A percentile compares a stretch with the other conserved stretches of the same genome.
Evolutionary conservation across 495 filamentous ascomycete genomes (phyloP).

Genomic region (Penicillium samsonianum): DNA sequence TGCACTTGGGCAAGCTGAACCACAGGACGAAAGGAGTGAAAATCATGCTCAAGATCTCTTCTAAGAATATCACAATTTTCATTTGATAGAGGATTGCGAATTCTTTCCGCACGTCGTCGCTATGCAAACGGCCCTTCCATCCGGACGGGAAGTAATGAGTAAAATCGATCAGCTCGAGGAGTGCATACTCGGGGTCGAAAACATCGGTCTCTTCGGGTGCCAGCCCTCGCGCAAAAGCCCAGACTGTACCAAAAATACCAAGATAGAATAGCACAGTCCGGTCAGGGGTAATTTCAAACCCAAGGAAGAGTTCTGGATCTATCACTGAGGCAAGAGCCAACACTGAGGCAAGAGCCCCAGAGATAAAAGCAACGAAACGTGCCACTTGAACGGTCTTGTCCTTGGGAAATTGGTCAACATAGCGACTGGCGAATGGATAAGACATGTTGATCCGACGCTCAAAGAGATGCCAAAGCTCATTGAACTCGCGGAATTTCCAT

Average conservation of each 20-base stretch:
- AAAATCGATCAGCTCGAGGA: slow-evolving; percentile 84
- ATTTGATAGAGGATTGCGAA: slow-evolving; percentile 86
- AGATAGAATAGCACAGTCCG: slow-evolving; percentile 84
- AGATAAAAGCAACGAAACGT: slow-evolving; percentile 81
- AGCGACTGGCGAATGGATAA: slow-evolving; percentile 86
- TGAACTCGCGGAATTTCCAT: slow-evolving; percentile 99
- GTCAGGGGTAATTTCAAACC: slow-evolving; percentile 84
- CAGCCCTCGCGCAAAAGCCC: slow-evolving; percentile 74
- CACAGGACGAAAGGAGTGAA: slow-evolving; percentile 89
- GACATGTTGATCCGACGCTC: slow-evolving; percentile 90
- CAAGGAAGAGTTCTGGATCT: slow-evolving; percentile 87
- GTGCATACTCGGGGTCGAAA: slow-evolving; percentile 86
- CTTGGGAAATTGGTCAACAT: slow-evolving; percentile 96
- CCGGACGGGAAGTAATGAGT: slow-evolving; percentile 86
- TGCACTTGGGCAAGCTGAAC: slow-evolving; percentile 83
- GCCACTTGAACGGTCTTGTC: slow-evolving; percentile 83
- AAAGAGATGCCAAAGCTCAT: slow-evolving; percentile 91
- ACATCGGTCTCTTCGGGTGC: slow-evolving; percentile 86
- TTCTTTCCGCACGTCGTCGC: slow-evolving; percentile 78
- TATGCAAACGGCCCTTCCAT: slow-evolving; percentile 88
- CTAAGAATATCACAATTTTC: slow-evolving; percentile 86
- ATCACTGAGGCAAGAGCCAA: slow-evolving; percentile 76
- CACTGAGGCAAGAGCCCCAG: slow-evolving; percentile 81
- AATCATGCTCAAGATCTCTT: slow-evolving; percentile 89
- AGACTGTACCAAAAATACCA: slow-evolving; percentile 71